Evolutionary conservation across 768 basidiomycete species (phyloP).

Genomic region (Coprinellus micaceus): DNA sequence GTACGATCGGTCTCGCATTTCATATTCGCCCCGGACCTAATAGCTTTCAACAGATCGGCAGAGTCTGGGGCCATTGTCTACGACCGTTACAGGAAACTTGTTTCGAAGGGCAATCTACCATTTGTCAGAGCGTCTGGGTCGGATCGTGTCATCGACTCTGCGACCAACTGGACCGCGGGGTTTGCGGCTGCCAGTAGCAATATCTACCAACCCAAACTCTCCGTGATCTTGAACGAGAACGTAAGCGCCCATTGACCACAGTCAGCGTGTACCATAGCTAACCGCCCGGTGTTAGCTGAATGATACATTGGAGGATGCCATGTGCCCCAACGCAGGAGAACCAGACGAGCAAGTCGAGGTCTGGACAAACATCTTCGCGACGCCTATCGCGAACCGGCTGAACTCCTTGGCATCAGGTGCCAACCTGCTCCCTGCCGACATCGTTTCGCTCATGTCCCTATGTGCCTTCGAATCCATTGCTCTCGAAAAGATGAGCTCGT

Average conservation of each 20-base stretch:
- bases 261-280: too few relatives aligned
- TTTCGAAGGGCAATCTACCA: constrained; percentile 43
- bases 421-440: constrained; percentile 50
- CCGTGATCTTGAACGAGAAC: constrained; percentile 54
- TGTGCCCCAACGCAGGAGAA: constrained; percentile 57
- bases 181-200: constrained; percentile 52
- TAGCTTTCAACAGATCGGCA: constrained; percentile 22
- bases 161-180: constrained; percentile 70
- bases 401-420: constrained; percentile 62
- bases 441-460: constrained; percentile 59
- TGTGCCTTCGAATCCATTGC: constrained; percentile 79
- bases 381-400: constrained; percentile 54
- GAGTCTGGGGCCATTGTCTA: constrained; percentile 51
- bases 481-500: constrained; percentile 50
- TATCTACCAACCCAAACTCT: constrained; percentile 42
- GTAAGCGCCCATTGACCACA: constrained; percentile 38
- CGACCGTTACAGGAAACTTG: constrained; percentile 49
- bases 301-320: constrained; percentile 62
- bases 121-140: constrained; percentile 47
- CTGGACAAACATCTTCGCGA: constrained; percentile 59
- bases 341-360: constrained; percentile 38
- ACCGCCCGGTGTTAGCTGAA: constrained; percentile 39
- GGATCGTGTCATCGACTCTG: constrained; percentile 61
- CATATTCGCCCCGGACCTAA: neutral
- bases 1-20: constrained; percentile 34